phyloP scores from a whole-genome alignment of 257 asterid species.

The Solanum chmielewskii region DNA sequence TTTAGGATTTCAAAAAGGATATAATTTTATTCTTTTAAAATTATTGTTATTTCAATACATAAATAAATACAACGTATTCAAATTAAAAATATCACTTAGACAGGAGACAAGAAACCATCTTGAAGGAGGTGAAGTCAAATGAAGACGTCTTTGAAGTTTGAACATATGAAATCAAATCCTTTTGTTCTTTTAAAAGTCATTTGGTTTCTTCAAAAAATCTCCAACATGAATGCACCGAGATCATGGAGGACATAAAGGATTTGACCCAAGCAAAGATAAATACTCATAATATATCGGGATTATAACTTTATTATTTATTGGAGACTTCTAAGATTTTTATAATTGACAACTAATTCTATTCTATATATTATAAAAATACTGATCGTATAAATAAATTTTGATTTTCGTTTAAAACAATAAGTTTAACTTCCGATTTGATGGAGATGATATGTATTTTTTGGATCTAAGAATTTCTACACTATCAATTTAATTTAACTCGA shows the following conservation, averaged over 20 bases:
- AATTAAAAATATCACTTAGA: neutral
- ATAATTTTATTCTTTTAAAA: too few species aligned
- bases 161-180: neutral
- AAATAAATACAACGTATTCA: neutral
- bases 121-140: neutral
- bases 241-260: neutral
- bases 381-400: neutral
- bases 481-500: neutral
- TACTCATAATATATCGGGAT: neutral
- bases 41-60: neutral
- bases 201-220: neutral
- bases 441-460: neutral
- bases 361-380: neutral
- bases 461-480: neutral
- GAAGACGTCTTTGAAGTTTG: neutral
- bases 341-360: neutral
- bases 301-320: neutral
- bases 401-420: neutral
- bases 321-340: neutral
- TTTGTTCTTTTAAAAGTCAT: neutral
- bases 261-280: neutral
- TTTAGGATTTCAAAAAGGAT: neutral
- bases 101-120: neutral
- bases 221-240: neutral
- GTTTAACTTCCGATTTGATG: fast-evolving